Conservation (phyloP, 2,329 filamentous ascomycete species). For the Rachicladosporium sp. region DNA sequence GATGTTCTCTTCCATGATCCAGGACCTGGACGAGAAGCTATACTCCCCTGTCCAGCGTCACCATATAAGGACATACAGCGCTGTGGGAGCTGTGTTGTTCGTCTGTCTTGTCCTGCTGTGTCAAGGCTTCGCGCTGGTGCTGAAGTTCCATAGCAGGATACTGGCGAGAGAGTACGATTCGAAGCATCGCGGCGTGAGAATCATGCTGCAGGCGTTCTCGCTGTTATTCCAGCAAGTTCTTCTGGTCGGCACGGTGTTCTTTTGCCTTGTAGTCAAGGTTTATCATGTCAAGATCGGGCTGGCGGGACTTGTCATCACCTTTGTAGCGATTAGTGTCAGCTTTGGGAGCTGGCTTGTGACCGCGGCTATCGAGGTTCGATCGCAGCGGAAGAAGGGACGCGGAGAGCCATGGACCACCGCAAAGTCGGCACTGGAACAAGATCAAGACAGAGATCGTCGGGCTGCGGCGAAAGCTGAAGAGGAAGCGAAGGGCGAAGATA, state of each 20-base stretch:
- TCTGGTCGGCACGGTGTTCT: slow-evolving; percentile 1
- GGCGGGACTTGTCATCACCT: background rate
- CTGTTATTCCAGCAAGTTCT: background rate
- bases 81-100: background rate
- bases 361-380: no score
- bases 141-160: background rate
- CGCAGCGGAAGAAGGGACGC: no score
- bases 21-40: background rate
- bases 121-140: background rate
- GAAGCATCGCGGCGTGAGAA: background rate
- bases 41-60: background rate
- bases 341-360: background rate
- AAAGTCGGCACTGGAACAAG: no score
- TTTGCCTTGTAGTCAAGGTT: slow-evolving; percentile 2
- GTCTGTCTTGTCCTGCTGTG: slow-evolving; percentile 1
- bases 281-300: background rate
- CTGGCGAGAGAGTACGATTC: background rate
- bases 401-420: no score
- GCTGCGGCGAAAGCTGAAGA: no score
- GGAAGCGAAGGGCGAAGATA: no score
- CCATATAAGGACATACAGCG: background rate
- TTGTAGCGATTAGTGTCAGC: background rate
- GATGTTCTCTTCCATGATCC: slow-evolving; percentile 3
- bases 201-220: background rate
- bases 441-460: no score